Conservation (phyloP, 306 rosid species). For the Castanopsis chinensis region DNA sequence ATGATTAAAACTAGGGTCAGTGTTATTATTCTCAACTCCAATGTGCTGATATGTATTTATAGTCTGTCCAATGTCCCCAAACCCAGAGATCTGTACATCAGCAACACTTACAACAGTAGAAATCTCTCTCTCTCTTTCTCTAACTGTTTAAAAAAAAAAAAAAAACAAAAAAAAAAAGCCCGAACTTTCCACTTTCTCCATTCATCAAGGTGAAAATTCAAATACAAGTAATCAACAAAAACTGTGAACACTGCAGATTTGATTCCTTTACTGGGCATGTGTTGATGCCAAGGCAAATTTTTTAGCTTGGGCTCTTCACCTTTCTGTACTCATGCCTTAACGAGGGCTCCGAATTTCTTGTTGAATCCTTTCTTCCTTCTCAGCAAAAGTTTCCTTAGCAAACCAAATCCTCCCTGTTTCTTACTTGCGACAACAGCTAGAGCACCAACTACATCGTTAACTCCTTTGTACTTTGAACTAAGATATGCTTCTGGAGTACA, state of each 20-base stretch:
- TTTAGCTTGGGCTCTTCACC: constrained; percentile 3
- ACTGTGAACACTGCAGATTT: not conserved
- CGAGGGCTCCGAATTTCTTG: constrained; percentile 32
- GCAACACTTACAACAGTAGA: constrained; percentile 27
- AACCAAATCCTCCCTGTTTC: constrained; percentile 54
- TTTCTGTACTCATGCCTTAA: constrained; percentile 27
- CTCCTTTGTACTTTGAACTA: constrained; percentile 28
- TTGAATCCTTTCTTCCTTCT: constrained; percentile 50
- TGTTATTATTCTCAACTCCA: constrained; percentile 5
- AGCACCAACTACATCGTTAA: constrained; percentile 26
- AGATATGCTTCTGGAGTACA: constrained; percentile 17
- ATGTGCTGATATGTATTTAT: not conserved
- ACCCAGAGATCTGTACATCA: constrained; percentile 30
- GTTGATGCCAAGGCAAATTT: not conserved
- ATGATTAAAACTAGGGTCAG: not conserved
- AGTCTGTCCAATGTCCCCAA: not conserved
- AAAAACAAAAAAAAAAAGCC: too few species aligned
- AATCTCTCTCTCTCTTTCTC: constrained; percentile 11
- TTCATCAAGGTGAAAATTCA: constrained; percentile 5
- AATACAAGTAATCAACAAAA: not conserved
- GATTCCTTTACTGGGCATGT: not conserved
- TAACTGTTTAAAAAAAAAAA: not conserved
- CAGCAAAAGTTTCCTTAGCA: constrained; percentile 55
- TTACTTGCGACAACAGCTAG: constrained; percentile 46
- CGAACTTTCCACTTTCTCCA: constrained; percentile 26